Conservation (phyloP, 2,329 filamentous ascomycete species). For the Aspergillus chevalieri region DNA sequence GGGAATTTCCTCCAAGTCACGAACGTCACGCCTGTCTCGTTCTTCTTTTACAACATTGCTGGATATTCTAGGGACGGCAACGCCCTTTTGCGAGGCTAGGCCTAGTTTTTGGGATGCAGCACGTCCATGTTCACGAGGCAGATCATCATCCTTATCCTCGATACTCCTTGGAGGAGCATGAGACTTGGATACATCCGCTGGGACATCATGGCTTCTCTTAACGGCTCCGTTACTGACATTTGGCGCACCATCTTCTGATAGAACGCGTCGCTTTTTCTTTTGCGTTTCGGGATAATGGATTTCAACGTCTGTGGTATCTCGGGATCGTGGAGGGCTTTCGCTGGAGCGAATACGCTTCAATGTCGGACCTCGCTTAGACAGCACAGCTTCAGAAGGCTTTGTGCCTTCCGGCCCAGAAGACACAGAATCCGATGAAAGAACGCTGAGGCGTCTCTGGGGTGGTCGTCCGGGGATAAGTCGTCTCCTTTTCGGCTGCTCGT, state of each 20-base stretch:
- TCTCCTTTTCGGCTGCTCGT: conserved; percentile 34
- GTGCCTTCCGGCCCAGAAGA: conserved; percentile 33
- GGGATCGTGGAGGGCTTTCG: conserved; percentile 35
- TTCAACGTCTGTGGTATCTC: conserved; percentile 26
- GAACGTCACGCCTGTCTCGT: conserved; percentile 20
- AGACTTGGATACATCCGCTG: conserved; percentile 14
- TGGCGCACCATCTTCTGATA: conserved; percentile 32
- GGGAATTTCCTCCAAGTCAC: conserved; percentile 24
- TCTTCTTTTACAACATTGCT: conserved; percentile 27
- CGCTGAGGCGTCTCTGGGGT: conserved; percentile 31
- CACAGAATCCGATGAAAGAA: conserved; percentile 36
- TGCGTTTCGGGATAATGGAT: conserved; percentile 27
- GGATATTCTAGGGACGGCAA: conserved; percentile 9
- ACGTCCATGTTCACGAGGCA: conserved; percentile 8
- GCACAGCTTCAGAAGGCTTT: conserved; percentile 21
- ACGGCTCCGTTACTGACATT: conserved; percentile 24
- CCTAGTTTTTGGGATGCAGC: background rate
- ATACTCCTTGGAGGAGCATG: conserved; percentile 12
- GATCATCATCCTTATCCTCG: conserved; percentile 11
- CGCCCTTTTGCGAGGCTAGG: conserved; percentile 7
- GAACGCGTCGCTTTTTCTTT: conserved; percentile 39
- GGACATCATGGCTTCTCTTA: conserved; percentile 21
- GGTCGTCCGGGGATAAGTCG: conserved; percentile 38
- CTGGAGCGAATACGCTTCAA: conserved; percentile 40
- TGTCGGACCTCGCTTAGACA: conserved; percentile 13